These are phyloP conservation scores for Adansonia madagascariensis DNA, from an alignment of 441 rosid species.

Conservation along the genomic window DNA sequence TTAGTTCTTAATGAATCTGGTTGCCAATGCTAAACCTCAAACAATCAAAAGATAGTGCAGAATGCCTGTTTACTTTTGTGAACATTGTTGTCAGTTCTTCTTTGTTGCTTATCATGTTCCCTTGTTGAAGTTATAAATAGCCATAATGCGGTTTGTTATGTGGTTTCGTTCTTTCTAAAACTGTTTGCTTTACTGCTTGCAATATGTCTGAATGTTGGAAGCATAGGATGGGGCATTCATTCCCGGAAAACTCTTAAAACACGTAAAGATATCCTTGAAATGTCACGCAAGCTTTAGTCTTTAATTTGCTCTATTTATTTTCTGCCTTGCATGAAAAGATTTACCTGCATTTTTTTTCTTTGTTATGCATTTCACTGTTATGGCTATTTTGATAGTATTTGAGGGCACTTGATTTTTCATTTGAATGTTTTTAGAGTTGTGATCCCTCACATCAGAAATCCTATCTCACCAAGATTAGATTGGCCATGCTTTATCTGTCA, in stretches of 20 bases:
- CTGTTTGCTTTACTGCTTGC: not conserved
- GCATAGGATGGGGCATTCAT: constrained; percentile 5
- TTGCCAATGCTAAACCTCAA: constrained; percentile 1
- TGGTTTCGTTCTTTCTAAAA: constrained; percentile 2
- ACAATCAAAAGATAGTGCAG: constrained; percentile 16
- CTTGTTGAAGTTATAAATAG: not conserved
- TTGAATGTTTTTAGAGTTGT: not conserved
- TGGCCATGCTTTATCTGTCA: not conserved
- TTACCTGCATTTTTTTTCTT: not conserved
- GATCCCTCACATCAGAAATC: not conserved
- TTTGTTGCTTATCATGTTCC: not conserved
- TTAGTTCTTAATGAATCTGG: not conserved
- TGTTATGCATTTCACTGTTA: not conserved
- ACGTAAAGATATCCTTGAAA: constrained; percentile 17
- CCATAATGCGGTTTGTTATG: not conserved
- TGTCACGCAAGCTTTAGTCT: not conserved
- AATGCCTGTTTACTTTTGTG: not conserved
- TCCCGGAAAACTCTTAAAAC: constrained; percentile 8
- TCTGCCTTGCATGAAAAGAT: constrained; percentile 20
- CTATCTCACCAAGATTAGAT: not conserved
- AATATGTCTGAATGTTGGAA: not conserved
- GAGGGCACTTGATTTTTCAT: not conserved
- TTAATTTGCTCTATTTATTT: not conserved
- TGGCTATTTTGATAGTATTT: no score
- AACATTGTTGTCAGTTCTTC: not conserved